phyloP scores from a whole-genome alignment of 2,329 filamentous ascomycete genomes.

The Alternaria ventricosa region DNA sequence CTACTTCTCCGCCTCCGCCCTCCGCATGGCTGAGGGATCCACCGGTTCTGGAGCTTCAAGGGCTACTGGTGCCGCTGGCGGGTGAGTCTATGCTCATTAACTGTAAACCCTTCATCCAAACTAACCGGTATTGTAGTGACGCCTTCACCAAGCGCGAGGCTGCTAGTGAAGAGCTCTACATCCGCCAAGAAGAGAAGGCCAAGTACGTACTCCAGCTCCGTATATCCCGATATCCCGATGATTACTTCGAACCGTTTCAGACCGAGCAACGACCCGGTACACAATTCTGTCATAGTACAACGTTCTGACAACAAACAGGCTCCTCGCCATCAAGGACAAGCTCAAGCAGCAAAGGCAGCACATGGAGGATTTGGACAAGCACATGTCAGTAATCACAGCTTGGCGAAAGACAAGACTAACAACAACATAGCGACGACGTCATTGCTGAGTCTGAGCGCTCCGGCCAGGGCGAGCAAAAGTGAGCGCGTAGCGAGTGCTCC shows the following conservation, averaged over 20 bases:
- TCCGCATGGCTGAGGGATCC: slow-evolving; percentile 55
- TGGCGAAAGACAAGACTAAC: slow-evolving; percentile 17
- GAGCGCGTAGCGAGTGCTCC: slow-evolving; percentile 11
- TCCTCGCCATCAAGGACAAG: slow-evolving; percentile 72
- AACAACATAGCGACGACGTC: slow-evolving; percentile 71
- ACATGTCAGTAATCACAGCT: slow-evolving; percentile 69
- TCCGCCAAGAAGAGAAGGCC: slow-evolving; percentile 85
- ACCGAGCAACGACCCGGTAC: neutral
- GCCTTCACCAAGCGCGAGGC: slow-evolving; percentile 91
- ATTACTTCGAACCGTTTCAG: neutral
- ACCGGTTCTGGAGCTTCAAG: slow-evolving; percentile 53
- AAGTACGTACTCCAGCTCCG: slow-evolving; percentile 61
- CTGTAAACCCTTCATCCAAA: neutral
- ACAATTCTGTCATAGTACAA: slow-evolving; percentile 15
- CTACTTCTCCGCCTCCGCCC: slow-evolving; percentile 53
- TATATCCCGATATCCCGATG: slow-evolving; percentile 3
- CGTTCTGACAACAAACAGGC: slow-evolving; percentile 52
- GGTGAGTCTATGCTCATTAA: slow-evolving; percentile 32
- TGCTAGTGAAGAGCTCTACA: slow-evolving; percentile 83
- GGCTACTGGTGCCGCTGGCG: slow-evolving; percentile 47
- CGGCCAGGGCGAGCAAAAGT: slow-evolving; percentile 69
- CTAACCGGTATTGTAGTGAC: slow-evolving; percentile 65
- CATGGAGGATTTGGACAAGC: slow-evolving; percentile 81
- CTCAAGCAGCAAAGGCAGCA: slow-evolving; percentile 80
- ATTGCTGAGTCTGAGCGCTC: slow-evolving; percentile 68